phyloP scores from a whole-genome alignment of 352 stramenopile species.

The Thalassiosira oceanica region DNA sequence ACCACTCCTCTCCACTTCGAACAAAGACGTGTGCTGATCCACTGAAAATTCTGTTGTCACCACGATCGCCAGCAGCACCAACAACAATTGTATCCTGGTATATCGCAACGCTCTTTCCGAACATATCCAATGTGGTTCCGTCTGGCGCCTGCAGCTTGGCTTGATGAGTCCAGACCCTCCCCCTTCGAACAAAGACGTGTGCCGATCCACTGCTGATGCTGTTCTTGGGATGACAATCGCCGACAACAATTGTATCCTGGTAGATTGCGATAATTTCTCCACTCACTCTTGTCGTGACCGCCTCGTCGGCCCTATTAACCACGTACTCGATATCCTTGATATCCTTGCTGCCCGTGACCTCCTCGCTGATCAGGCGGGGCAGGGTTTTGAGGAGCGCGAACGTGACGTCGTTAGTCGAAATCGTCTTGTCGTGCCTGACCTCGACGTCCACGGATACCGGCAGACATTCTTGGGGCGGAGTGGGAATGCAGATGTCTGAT shows the following conservation, averaged over 20 bases:
- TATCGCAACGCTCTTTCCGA: slow-evolving; percentile 2
- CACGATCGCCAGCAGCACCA: background rate
- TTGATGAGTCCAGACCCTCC: slow-evolving; percentile 1
- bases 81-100: slow-evolving; percentile 1
- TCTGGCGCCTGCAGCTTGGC: slow-evolving; percentile 6
- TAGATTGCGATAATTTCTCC: too few relatives aligned
- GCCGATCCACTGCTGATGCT: background rate
- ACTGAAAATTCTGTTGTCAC: background rate
- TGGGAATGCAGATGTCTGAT: slow-evolving; percentile 36
- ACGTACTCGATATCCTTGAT: too few relatives aligned
- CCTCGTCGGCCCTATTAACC: too few relatives aligned
- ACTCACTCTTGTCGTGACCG: too few relatives aligned
- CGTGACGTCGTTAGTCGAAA: slow-evolving; percentile 18
- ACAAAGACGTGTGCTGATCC: slow-evolving; percentile 4
- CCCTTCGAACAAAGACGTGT: slow-evolving; percentile 7
- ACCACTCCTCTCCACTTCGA: slow-evolving; percentile 4
- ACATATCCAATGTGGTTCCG: background rate
- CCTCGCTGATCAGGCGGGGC: too few relatives aligned
- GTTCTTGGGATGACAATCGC: too few relatives aligned
- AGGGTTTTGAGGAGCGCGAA: slow-evolving; percentile 23
- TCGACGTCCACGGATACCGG: slow-evolving; percentile 32
- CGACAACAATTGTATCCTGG: slow-evolving; percentile 1
- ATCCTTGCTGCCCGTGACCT: too few relatives aligned
- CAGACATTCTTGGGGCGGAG: slow-evolving; percentile 27
- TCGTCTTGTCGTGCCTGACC: slow-evolving; percentile 13